Conservation (phyloP, 768 basidiomycete species). For the Crassisporium funariophilum region DNA sequence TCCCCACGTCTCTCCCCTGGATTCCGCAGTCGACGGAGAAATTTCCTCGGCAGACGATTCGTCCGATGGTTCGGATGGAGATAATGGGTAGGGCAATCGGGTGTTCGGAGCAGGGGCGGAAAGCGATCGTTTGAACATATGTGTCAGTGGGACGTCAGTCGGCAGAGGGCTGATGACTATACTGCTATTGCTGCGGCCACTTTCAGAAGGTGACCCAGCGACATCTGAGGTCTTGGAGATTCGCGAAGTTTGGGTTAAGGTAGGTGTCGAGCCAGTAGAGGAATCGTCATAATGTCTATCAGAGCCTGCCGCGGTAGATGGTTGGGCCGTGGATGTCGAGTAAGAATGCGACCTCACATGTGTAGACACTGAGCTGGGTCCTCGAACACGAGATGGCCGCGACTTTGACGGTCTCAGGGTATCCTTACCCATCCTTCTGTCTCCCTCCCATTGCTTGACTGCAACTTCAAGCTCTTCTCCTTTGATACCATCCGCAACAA, state of each 20-base stretch:
- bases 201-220: neutral
- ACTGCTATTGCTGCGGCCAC: slow-evolving; percentile 4
- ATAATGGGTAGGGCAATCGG: slow-evolving; percentile 3
- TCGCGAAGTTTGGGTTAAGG: slow-evolving; percentile 7
- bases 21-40: slow-evolving; percentile 18
- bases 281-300: neutral
- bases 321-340: neutral
- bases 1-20: slow-evolving; percentile 18
- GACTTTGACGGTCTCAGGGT: slow-evolving; percentile 9
- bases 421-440: slow-evolving; percentile 22
- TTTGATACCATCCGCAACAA: slow-evolving; percentile 67
- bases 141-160: slow-evolving; percentile 54
- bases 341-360: neutral
- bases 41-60: slow-evolving; percentile 13
- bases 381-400: slow-evolving; percentile 15
- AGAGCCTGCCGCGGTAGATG: neutral
- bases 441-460: slow-evolving; percentile 61
- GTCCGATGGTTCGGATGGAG: slow-evolving; percentile 15
- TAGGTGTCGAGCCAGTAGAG: slow-evolving; percentile 9
- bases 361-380: slow-evolving; percentile 2
- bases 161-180: slow-evolving; percentile 23
- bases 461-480: slow-evolving; percentile 63
- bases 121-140: slow-evolving; percentile 66
- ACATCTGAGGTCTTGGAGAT: slow-evolving; percentile 5
- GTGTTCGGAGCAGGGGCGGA: slow-evolving; percentile 35